phyloP scores from a whole-genome alignment of 2,329 filamentous ascomycete genomes.

The Cordyceps cicadae region DNA sequence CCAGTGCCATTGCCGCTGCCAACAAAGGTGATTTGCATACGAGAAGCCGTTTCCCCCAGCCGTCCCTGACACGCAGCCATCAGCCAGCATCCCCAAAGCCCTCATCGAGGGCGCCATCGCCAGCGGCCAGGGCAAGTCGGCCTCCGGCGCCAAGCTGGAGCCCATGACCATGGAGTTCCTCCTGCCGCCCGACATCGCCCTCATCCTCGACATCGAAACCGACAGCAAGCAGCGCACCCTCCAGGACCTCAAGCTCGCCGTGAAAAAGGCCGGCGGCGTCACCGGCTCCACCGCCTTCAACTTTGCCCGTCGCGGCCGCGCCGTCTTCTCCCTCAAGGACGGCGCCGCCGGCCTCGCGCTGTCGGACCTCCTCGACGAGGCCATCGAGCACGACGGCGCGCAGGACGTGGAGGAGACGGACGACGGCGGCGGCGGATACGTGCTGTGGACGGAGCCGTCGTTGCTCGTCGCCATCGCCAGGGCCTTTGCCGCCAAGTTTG shows the following conservation, averaged over 20 bases:
- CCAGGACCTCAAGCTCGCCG: slow-evolving; percentile 60
- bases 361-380: slow-evolving; percentile 69
- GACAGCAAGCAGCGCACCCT: slow-evolving; percentile 69
- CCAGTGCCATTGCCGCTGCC: slow-evolving; percentile 61
- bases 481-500: slow-evolving; percentile 52
- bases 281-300: slow-evolving; percentile 71
- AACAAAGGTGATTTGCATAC: slow-evolving; percentile 54
- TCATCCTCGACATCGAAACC: slow-evolving; percentile 79
- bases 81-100: slow-evolving; percentile 71
- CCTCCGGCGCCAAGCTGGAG: slow-evolving; percentile 69
- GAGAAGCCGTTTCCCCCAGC: neutral
- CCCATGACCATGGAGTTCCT: slow-evolving; percentile 71
- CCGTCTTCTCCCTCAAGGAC: slow-evolving; percentile 54
- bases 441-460: slow-evolving; percentile 43
- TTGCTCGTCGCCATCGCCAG: slow-evolving; percentile 26
- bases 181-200: slow-evolving; percentile 64
- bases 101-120: slow-evolving; percentile 80
- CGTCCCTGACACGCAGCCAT: slow-evolving; percentile 11
- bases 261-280: slow-evolving; percentile 65
- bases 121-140: slow-evolving; percentile 76
- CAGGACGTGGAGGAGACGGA: slow-evolving; percentile 61
- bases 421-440: slow-evolving; percentile 48
- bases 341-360: slow-evolving; percentile 46
- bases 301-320: slow-evolving; percentile 72
- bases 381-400: slow-evolving; percentile 70